A percentile compares a stretch with the other conserved stretches of the same genome.
Evolutionary conservation across 352 stramenopile genomes (phyloP).

Genomic region (Pythium dissimile): DNA sequence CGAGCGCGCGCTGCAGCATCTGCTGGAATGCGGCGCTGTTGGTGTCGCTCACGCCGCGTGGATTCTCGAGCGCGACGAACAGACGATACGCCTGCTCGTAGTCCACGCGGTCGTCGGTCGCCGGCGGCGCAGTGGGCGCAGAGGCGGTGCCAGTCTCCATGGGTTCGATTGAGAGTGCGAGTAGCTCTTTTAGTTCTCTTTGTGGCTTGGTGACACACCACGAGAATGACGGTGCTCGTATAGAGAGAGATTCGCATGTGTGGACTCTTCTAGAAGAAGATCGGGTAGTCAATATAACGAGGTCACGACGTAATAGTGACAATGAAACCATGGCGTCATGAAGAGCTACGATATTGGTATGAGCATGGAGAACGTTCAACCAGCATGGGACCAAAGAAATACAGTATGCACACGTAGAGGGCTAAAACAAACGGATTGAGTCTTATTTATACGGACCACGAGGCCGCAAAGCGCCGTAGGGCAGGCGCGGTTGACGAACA

Average conservation of each 20-base stretch:
- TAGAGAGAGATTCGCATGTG: constrained; percentile 26
- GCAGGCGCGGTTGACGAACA: too few species aligned
- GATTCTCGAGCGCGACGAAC: constrained; percentile 42
- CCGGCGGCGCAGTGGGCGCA: neutral
- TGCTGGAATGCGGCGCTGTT: constrained; percentile 48
- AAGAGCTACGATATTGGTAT: too few species aligned
- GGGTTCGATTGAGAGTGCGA: neutral
- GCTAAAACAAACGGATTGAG: neutral
- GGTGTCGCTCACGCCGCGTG: constrained; percentile 33
- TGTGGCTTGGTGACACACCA: neutral
- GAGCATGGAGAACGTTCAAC: too few species aligned
- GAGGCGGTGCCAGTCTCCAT: constrained; percentile 4
- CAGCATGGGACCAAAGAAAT: neutral
- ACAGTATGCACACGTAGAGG: neutral
- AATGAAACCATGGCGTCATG: too few species aligned
- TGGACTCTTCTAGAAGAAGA: constrained; percentile 7
- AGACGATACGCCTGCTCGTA: constrained; percentile 37
- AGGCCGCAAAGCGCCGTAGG: neutral
- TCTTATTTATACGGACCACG: neutral
- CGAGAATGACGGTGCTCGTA: constrained; percentile 8
- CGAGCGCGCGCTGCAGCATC: constrained; percentile 30
- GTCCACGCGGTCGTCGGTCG: constrained; percentile 30
- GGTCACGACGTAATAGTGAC: neutral
- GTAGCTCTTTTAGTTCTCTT: neutral
- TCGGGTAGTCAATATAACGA: neutral